Evolutionary conservation across 148 eudicot species (phyloP), one percentile per base, ranked within the genome.

Genomic region (Agrostemma githago): DNA sequence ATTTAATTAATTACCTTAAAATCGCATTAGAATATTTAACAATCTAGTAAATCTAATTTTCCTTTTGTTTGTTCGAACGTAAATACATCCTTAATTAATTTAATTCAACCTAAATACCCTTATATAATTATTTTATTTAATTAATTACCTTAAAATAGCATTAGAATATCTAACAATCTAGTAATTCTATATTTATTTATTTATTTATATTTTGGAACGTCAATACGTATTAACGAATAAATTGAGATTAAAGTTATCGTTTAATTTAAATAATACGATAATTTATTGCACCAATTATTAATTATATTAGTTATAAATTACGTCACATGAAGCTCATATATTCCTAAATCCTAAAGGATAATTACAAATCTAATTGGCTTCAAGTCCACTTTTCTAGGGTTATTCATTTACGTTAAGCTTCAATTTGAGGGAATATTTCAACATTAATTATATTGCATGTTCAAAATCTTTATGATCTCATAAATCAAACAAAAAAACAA

Each of bases 311-410:
- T n/a, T 41, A 40, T 10, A 8, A n/a, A 40, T 9, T 15, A 40
- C 20, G 42, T 41, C 48, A 40, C 51, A 17, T 67, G 38, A 43
- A 41, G 17, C 53, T 15, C 56, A 42, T 19, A 42, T 67, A 67
- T 7, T 9, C 20, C 38, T 9, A 38, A 16, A 7, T n/a, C n/a
- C n/a, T n/a, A n/a, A n/a, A n/a, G 54, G 53, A 66, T 67, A n/a
- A 19, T 19, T 17, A 19, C 71, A 67, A 67, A 67, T 67, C 71
- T 8, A 44, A 42, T 67, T 67, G 44, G 7, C 34, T 43, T 67
- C 34, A 11, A 42, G 14, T 51, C 14, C 14, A 67, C 56, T 67
- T 19, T 67, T 6, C 38, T 16, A 8, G 20, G 1, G 2, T 20
- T 4, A 6, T 60, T 17, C 63, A 60, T 20, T 60, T 60, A 20